Base-by-base conservation (phyloP, 2,329 filamentous ascomycete genomes). In the Exserohilum rostratum region DNA sequence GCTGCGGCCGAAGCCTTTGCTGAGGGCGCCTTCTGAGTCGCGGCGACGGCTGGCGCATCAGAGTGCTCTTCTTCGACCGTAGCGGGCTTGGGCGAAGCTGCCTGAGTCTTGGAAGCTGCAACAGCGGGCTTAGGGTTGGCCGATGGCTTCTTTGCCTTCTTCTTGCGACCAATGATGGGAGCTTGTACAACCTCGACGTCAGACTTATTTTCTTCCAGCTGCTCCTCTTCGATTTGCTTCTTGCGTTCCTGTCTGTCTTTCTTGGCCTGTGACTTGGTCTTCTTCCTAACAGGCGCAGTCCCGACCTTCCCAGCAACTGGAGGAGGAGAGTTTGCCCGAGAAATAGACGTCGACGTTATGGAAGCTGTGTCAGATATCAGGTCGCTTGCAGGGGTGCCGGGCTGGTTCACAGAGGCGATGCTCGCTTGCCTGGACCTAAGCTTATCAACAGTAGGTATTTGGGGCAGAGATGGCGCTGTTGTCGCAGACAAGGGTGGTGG, bases 101-200 rank as follows among this genome's bases (percentile, higher is more conserved):
- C 65, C 35, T 67, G 68, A 40, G 61, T 70, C 37, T 69, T 70
- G 10, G 60, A 61, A 10, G 58, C 51, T 31, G 64, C 58, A 17
- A 58, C 50, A 10, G 64, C 46, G 22, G 63, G 55, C 40, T 72
- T 74, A 1, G 65, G 48, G 18, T 38, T 71, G 40, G 37, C 73
- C 54, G 65, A 71, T 60, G 72, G 66, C 76, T 91, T 93, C 80
- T 90, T 92, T 71, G 90, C 85, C 77, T 93, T 95, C 80, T 91
- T 93, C 80, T 92, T 92, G 47, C 90, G 85, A 30, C 89, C 89
- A 44, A 91, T 73, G 35, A 96, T 89, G 0, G 91, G 90, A 6
- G 86, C 90, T 61, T 84, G 79, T 9, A 80, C 78, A n/a, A 76
- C 71, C 59, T 86, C 84, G 58, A 68, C 57, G 48, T 85, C 82